These are phyloP conservation scores for Plasmodium ovale DNA, from an alignment of 169 alveolate genomes.

Conservation along the genomic window DNA sequence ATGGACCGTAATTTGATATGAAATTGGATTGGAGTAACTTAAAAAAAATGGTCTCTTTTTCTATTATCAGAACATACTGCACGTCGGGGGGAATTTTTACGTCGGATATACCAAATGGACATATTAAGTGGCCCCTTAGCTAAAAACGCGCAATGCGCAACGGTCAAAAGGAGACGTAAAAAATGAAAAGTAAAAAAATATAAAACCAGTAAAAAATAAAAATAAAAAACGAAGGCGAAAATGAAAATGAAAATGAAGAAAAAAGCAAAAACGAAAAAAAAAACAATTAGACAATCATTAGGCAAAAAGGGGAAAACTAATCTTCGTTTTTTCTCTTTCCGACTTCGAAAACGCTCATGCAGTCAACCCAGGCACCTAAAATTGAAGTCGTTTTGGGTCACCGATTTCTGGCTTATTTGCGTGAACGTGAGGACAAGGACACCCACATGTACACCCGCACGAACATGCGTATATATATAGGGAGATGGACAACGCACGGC, in stretches of 20 bases:
- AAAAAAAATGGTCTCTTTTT: constrained; percentile 79
- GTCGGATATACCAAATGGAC: constrained; percentile 70
- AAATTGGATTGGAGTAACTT: constrained; percentile 73
- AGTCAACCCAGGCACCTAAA: constrained; percentile 68
- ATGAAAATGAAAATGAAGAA: not conserved
- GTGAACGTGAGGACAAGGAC: not conserved
- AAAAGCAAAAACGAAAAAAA: not conserved
- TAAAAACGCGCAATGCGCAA: constrained; percentile 1
- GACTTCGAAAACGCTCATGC: constrained; percentile 70
- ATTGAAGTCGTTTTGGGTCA: not conserved
- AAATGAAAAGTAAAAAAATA: not conserved
- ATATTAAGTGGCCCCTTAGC: constrained; percentile 73
- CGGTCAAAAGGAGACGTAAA: too few relatives aligned
- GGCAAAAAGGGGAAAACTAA: not conserved
- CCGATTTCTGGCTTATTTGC: not conserved
- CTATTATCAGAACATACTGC: constrained; percentile 75
- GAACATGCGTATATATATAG: not conserved
- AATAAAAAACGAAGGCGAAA: too few relatives aligned
- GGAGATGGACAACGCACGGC: not conserved
- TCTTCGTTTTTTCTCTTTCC: not conserved
- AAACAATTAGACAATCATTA: not conserved
- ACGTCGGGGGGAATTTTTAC: constrained; percentile 73
- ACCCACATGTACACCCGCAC: not conserved
- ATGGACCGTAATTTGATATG: constrained; percentile 60
- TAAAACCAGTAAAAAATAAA: not conserved